Evolutionary conservation across 148 eudicot species (phyloP).

Genomic region (Spergularia marina): DNA sequence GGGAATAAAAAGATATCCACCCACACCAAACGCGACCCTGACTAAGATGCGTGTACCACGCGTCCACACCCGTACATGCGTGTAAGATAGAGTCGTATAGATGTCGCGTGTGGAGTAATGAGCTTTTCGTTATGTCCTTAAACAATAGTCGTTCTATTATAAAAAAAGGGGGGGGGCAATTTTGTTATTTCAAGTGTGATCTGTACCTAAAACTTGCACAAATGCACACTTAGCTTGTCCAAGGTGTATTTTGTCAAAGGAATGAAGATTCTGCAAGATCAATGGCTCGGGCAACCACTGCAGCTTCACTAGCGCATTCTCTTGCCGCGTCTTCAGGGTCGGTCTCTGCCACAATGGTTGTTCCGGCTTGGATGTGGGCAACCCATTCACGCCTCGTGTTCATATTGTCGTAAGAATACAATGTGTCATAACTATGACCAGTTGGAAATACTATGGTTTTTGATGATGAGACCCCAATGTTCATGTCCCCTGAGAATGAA

Average conservation of each 20-base stretch:
- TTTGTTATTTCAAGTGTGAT: no score
- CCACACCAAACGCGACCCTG: no score
- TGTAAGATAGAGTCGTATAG: no score
- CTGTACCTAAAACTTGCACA: no score
- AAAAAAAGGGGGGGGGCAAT: no score
- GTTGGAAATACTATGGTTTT: conserved; percentile 90
- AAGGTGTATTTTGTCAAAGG: conserved; percentile 26
- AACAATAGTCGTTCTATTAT: no score
- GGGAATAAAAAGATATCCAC: no score
- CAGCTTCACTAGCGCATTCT: conserved; percentile 79
- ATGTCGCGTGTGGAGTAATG: no score
- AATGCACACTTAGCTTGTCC: no score
- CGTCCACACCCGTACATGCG: no score
- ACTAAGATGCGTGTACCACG: no score
- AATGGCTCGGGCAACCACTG: conserved; percentile 69
- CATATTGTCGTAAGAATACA: conserved; percentile 52
- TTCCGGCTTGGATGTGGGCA: conserved; percentile 82
- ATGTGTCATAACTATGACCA: conserved; percentile 45
- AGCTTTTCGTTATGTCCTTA: no score
- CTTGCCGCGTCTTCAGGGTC: conserved; percentile 62
- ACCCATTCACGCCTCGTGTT: conserved; percentile 69
- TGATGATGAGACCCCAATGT: conserved; percentile 65
- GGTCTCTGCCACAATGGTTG: conserved; percentile 68
- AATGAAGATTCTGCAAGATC: conserved; percentile 89
- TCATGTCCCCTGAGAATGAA: conserved; percentile 88